These are phyloP conservation scores for Suillus subaureus DNA, from an alignment of 768 basidiomycete species.

Conservation along the genomic window DNA sequence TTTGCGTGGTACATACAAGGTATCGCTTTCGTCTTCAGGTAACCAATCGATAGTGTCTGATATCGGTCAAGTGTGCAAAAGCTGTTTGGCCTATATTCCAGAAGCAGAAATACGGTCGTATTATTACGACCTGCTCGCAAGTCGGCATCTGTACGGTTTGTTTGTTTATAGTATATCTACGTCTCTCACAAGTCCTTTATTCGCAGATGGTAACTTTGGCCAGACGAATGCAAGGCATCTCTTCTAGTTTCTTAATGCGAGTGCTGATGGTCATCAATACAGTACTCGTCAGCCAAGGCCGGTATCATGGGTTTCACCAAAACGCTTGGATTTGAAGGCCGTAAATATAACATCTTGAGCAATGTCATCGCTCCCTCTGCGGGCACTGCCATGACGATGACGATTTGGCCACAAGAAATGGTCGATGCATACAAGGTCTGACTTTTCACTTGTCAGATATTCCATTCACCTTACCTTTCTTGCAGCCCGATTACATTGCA, in stretches of 20 bases:
- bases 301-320: conserved; percentile 90
- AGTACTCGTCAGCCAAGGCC: conserved; percentile 94
- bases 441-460: not conserved
- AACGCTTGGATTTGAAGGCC: conserved; percentile 88
- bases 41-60: not conserved
- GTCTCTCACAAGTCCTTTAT: conserved; percentile 2
- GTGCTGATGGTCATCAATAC: conserved; percentile 6
- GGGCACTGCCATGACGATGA: conserved; percentile 90
- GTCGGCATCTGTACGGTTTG: conserved; percentile 85
- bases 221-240: conserved; percentile 73
- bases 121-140: conserved; percentile 91
- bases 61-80: conserved; percentile 67
- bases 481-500: conserved; percentile 86
- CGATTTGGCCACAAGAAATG: conserved; percentile 84
- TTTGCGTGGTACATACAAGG: conserved; percentile 90
- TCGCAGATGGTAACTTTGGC: conserved; percentile 90
- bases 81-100: conserved; percentile 97
- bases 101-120: conserved; percentile 94
- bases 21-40: conserved; percentile 26
- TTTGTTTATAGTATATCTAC: not conserved
- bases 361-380: conserved; percentile 89
- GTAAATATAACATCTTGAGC: conserved; percentile 86
- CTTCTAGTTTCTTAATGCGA: not conserved
- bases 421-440: conserved; percentile 85
- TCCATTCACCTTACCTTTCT: conserved; percentile 1